These are phyloP conservation scores for Solanum pimpinellifolium DNA, from an alignment of 257 asterid genomes.

Conservation along the genomic window DNA sequence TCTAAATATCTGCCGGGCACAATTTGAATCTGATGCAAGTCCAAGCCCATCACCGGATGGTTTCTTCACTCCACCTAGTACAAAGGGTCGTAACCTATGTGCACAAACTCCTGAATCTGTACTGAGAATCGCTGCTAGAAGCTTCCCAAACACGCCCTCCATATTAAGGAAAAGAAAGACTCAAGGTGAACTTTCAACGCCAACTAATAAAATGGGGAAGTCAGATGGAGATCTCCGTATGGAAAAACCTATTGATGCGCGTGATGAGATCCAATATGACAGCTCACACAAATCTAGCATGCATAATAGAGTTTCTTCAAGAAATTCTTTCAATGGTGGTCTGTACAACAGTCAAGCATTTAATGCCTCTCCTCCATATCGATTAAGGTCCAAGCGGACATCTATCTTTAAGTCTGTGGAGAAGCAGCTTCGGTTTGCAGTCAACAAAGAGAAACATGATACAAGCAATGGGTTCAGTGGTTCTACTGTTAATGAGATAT, in stretches of 20 bases:
- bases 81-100: constrained; percentile 21
- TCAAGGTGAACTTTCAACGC: constrained; percentile 10
- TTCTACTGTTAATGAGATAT: constrained; percentile 20
- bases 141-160: constrained; percentile 85
- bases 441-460: constrained; percentile 22
- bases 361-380: constrained; percentile 85
- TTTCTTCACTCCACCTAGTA: constrained; percentile 60
- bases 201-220: constrained; percentile 15
- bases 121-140: constrained; percentile 69
- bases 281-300: constrained; percentile 20
- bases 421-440: constrained; percentile 80
- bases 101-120: constrained; percentile 76
- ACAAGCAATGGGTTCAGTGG: constrained; percentile 22
- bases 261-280: constrained; percentile 13
- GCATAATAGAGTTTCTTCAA: constrained; percentile 16
- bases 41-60: constrained; percentile 28
- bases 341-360: constrained; percentile 28
- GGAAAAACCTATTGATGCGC: constrained; percentile 20
- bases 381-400: constrained; percentile 59
- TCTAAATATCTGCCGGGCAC: constrained; percentile 23
- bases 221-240: background rate
- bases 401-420: constrained; percentile 66
- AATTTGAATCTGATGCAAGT: constrained; percentile 30
- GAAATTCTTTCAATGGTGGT: constrained; percentile 21
- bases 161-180: constrained; percentile 68